A percentile compares a stretch with the other conserved stretches of the same genome.
Evolutionary conservation across 2,329 filamentous ascomycete genomes (phyloP).

Genomic region (Nemania sp.): DNA sequence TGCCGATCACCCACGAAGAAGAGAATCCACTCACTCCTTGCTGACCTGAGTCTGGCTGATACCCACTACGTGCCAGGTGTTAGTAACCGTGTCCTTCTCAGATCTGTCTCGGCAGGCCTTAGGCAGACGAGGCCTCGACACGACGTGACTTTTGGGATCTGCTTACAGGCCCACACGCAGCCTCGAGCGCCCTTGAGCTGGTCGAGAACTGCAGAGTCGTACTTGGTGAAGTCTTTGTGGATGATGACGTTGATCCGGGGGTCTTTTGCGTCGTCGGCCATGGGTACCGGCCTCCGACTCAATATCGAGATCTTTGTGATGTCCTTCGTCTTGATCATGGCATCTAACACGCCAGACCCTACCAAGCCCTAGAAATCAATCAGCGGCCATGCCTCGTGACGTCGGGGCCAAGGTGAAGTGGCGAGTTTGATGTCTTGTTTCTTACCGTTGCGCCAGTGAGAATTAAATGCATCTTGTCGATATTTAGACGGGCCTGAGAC

Average conservation of each 20-base stretch:
- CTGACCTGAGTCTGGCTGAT: constrained; percentile 63
- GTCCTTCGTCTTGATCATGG: constrained; percentile 60
- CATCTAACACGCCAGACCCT: constrained; percentile 63
- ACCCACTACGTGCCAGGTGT: constrained; percentile 49
- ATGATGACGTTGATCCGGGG: constrained; percentile 67
- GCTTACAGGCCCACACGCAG: constrained; percentile 68
- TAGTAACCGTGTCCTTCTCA: neutral
- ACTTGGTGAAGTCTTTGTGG: constrained; percentile 68
- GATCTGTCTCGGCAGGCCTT: neutral
- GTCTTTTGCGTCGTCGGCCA: constrained; percentile 62
- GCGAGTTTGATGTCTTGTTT: neutral
- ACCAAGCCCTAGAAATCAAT: constrained; percentile 55
- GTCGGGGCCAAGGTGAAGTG: too few relatives aligned
- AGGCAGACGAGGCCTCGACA: neutral
- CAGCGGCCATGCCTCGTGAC: neutral
- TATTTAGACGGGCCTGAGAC: neutral
- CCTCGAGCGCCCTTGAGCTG: constrained; percentile 67
- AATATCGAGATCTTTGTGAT: constrained; percentile 68
- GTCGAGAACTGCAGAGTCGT: constrained; percentile 59
- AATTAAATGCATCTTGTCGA: constrained; percentile 24
- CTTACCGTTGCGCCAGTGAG: constrained; percentile 29
- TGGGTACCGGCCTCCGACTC: constrained; percentile 65
- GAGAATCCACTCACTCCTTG: constrained; percentile 54
- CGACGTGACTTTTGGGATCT: neutral
- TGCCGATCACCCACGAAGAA: neutral